Evolutionary conservation across 108 stramenopile genomes (phyloP), one percentile per base, ranked within the genome.

Genomic region (Fragilariopsis cylindrus): DNA sequence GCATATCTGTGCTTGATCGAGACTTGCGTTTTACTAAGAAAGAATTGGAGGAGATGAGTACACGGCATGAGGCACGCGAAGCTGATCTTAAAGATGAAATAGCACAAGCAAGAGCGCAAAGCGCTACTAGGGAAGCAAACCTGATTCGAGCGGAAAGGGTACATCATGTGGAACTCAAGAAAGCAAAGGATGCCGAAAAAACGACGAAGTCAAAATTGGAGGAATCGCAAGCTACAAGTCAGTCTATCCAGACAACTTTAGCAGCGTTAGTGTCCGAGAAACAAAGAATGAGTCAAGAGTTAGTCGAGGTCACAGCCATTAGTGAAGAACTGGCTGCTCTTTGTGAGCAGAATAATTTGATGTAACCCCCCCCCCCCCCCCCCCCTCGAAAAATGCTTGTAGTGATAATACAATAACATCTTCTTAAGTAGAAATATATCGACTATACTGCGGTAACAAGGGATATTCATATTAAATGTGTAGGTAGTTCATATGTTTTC

Each of bases 271-370:
- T 76, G 3, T 66, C 57, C 12, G 79, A 84, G 71, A 84, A 84
- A 52, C 70, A 83, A 57, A 75, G 70, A 57, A 54, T 83, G 43
- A 65, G 52, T 19, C 43, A 46, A 0, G 85, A 86, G 62, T 50
- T 80, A 48, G 60, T 58, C 21, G 88, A 86, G 16, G 52, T 89
- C 57, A 84, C 85, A 57, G 71, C 77, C 16, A 81, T 89, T 4
- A 84, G 81, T 64, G 88, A 89, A 70, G 88, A 89, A 53, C 75
- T 88, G 12, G 85, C 85, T 81, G 77, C 80, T 13, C 57, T 82
- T 19, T 65, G 85, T 43, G 83, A 84, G 68, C 60, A 48, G 50
- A 44, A 45, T 49, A 60, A 39, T 0, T 39, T 21, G 18, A 39
- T 60, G 18, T 60, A 39, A 60, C 30, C 30, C 30, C 30, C 30